Evolutionary conservation across 106 monocot species (phyloP).

Genomic region (Vanilla planifolia): DNA sequence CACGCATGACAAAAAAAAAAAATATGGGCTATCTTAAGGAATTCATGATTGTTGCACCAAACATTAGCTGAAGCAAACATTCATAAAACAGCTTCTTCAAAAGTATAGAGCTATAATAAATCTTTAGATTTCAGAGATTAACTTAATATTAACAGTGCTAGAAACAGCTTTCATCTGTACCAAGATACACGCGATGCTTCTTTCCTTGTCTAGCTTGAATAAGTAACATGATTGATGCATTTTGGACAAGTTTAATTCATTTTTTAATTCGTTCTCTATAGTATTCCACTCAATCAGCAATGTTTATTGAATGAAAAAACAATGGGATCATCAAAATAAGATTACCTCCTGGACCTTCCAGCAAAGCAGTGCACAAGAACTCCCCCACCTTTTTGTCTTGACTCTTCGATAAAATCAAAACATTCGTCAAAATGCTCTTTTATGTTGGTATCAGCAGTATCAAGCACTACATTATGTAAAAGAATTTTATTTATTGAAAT

Average conservation of each 20-base stretch:
- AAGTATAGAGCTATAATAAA: no score
- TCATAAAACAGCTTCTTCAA: no score
- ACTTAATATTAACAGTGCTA: not conserved
- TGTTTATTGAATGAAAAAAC: not conserved
- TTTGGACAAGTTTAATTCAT: no score
- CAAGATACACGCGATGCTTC: not conserved
- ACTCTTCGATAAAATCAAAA: constrained; percentile 77
- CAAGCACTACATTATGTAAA: constrained; percentile 48
- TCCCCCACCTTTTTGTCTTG: constrained; percentile 48
- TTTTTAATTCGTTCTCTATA: not conserved
- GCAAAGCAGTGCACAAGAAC: constrained; percentile 95
- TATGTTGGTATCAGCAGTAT: constrained; percentile 50
- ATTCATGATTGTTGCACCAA: no score
- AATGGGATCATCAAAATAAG: constrained; percentile 1
- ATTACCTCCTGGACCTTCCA: constrained; percentile 90
- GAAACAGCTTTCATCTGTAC: constrained; percentile 2
- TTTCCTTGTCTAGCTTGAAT: not conserved
- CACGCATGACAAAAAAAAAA: no score
- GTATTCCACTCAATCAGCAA: not conserved
- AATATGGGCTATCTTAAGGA: no score
- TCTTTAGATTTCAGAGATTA: no score
- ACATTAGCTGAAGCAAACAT: no score
- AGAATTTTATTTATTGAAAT: not conserved
- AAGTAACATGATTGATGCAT: not conserved
- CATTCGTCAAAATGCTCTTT: constrained; percentile 70